A percentile compares a stretch with the other conserved stretches of the same genome.
phyloP scores from a whole-genome alignment of 805 yeast genomes.

The Candida arabinofermentans region DNA sequence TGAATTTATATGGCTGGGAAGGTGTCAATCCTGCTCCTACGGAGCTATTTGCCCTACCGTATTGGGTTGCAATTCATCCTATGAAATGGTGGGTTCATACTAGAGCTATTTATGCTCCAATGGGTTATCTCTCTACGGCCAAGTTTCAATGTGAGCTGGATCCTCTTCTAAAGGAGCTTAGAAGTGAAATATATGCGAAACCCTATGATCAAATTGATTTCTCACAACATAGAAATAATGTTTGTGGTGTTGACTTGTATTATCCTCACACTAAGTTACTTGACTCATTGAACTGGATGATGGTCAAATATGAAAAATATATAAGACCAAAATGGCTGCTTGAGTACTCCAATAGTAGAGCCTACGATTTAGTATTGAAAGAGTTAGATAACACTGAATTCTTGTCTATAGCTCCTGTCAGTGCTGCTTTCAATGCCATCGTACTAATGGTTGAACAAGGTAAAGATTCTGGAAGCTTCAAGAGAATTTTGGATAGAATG shows the following conservation, averaged over 20 bases:
- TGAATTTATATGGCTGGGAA: slow-evolving; percentile 86
- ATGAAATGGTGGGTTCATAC: slow-evolving; percentile 99
- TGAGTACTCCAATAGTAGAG: slow-evolving; percentile 44
- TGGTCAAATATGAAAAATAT: slow-evolving; percentile 64
- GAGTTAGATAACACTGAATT: slow-evolving; percentile 77
- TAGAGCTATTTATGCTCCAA: slow-evolving; percentile 81
- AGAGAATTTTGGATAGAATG: slow-evolving; percentile 52
- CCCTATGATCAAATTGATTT: slow-evolving; percentile 71
- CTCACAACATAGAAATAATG: slow-evolving; percentile 66
- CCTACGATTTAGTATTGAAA: slow-evolving; percentile 62
- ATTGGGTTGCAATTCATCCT: slow-evolving; percentile 80
- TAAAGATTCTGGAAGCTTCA: slow-evolving; percentile 54
- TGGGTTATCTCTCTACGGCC: slow-evolving; percentile 72
- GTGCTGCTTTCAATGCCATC: slow-evolving; percentile 76
- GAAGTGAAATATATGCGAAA: slow-evolving; percentile 71
- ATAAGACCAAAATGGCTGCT: slow-evolving; percentile 76
- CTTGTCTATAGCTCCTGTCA: slow-evolving; percentile 91
- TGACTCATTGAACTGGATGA: slow-evolving; percentile 53
- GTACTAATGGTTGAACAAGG: slow-evolving; percentile 74
- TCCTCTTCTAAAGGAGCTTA: slow-evolving; percentile 59
- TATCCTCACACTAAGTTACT: slow-evolving; percentile 82
- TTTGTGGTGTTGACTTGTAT: slow-evolving; percentile 88
- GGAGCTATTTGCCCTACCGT: slow-evolving; percentile 87
- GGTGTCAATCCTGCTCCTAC: slow-evolving; percentile 99
- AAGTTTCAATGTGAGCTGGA: slow-evolving; percentile 53